Evolutionary conservation across 2,329 filamentous ascomycete genomes (phyloP), one percentile per base, ranked within the genome.

Genomic region (Scedosporium minutisporum): DNA sequence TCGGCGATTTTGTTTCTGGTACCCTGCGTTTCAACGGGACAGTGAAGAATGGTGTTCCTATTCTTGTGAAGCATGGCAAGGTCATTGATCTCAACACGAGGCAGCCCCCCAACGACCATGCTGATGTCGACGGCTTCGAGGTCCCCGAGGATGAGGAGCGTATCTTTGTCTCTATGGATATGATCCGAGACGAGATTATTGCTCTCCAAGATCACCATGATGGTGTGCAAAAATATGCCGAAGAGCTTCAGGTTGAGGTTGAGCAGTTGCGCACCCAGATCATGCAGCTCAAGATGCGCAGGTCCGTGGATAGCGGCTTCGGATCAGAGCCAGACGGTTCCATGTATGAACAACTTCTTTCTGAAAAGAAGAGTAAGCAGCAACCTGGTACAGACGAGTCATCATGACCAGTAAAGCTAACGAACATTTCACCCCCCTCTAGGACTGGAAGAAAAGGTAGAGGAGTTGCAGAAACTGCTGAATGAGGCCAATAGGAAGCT

Each of bases 401-500:
- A 14, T 60, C 3, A 38, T n/a, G 38, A n/a, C 21, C 14, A n/a
- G 29, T 7, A 9, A n/a, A 38, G n/a, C 57, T 16, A 42, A 42
- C 29, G 21, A 48, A 10, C 16, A 51, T 27, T 27, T 27, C 5
- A n/a, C n/a, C 25, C 25, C 25, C 25, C 3, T 27, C 3, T 66
- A 83, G 84, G 81, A 58, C 75, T 89, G 46, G 82, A 88, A 69
- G 75, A 82, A 27, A 79, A 85, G 68, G 76, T 89, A 53, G 79
- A 83, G 57, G 78, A 83, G 21, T 75, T 89, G 44, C 83, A 87
- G 67, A 76, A 80, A 6, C 84, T 83, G 16, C 75, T 90, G 1
- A 84, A 88, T 64, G 80, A 86, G 65, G 79, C 83, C 44, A 84
- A 86, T 62, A 82, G 82, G 55, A 87, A 87, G 69, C 76, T 83